A percentile compares a stretch with the other conserved stretches of the same genome.
These are phyloP conservation scores for Nannizzia gypsea DNA, from an alignment of 2,329 filamentous ascomycete species.

Conservation along the genomic window DNA sequence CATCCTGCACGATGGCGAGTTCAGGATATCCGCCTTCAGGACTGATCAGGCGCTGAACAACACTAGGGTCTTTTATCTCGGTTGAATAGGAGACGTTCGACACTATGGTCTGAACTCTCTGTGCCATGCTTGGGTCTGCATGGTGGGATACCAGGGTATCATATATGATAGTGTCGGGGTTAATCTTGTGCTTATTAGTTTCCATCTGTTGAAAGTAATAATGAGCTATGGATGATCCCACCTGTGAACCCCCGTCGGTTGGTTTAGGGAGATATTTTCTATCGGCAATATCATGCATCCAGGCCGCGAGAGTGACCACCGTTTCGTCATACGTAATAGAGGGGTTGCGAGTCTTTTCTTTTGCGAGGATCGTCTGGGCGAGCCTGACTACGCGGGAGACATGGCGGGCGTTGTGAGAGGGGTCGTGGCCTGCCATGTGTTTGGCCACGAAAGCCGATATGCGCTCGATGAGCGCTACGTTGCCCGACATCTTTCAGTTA, in stretches of 20 bases:
- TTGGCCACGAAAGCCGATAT: constrained; percentile 53
- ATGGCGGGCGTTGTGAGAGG: constrained; percentile 54
- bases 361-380: constrained; percentile 51
- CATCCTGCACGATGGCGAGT: constrained; percentile 78
- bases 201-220: not conserved
- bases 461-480: constrained; percentile 41
- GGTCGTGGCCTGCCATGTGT: constrained; percentile 53
- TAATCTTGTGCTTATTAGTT: constrained; percentile 12
- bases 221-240: constrained; percentile 11
- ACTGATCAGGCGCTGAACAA: constrained; percentile 50
- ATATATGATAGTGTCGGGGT: constrained; percentile 23
- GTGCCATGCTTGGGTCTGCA: constrained; percentile 47
- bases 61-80: constrained; percentile 54
- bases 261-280: constrained; percentile 54
- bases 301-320: constrained; percentile 55
- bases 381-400: constrained; percentile 69
- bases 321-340: constrained; percentile 37
- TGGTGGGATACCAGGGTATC: constrained; percentile 31
- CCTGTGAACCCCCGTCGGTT: not conserved
- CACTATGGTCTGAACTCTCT: constrained; percentile 59
- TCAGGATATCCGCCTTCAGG: constrained; percentile 47
- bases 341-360: constrained; percentile 27
- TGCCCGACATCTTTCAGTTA: constrained; percentile 8
- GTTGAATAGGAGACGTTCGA: constrained; percentile 65
- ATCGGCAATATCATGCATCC: constrained; percentile 84